Evolutionary conservation across 2,329 filamentous ascomycete species (phyloP).

Genomic region (Aureobasidium sp.): DNA sequence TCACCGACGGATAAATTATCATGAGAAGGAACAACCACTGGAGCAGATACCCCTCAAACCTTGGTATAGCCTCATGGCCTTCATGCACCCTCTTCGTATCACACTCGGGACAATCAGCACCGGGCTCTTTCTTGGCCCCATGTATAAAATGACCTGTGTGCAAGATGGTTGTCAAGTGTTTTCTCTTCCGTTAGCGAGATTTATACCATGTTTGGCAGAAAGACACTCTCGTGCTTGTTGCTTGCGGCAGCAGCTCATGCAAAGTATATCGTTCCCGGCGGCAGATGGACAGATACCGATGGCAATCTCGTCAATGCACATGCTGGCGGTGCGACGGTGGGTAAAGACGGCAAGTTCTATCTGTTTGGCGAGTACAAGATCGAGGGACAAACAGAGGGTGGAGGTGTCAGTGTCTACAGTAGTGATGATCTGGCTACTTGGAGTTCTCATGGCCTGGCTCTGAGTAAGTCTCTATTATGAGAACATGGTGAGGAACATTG

Average conservation of each 20-base stretch:
- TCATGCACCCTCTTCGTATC: neutral
- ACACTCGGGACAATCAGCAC: neutral
- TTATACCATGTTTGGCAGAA: neutral
- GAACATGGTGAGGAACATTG: neutral
- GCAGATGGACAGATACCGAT: conserved; percentile 52
- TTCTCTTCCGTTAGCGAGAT: no score
- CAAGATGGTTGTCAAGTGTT: neutral
- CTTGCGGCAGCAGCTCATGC: conserved; percentile 26
- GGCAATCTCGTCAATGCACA: conserved; percentile 55
- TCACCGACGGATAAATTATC: conserved; percentile 2
- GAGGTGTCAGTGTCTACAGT: conserved; percentile 53
- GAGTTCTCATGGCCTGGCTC: conserved; percentile 48
- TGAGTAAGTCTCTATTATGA: conserved; percentile 22
- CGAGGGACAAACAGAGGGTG: conserved; percentile 50
- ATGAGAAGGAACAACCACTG: neutral
- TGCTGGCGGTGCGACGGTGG: conserved; percentile 50
- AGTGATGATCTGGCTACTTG: conserved; percentile 54
- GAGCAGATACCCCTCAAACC: neutral
- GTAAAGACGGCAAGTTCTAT: neutral
- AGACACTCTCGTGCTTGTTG: neutral
- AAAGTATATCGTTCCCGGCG: conserved; percentile 55
- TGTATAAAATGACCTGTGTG: neutral
- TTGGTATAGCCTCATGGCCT: neutral
- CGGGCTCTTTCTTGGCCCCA: neutral
- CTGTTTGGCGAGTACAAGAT: conserved; percentile 54